Percentiles rank a stretch among this genome's conserved stretches.
phyloP scores from a whole-genome alignment of 192 early-diverging fungal genomes.

The Podochytrium sp. region DNA sequence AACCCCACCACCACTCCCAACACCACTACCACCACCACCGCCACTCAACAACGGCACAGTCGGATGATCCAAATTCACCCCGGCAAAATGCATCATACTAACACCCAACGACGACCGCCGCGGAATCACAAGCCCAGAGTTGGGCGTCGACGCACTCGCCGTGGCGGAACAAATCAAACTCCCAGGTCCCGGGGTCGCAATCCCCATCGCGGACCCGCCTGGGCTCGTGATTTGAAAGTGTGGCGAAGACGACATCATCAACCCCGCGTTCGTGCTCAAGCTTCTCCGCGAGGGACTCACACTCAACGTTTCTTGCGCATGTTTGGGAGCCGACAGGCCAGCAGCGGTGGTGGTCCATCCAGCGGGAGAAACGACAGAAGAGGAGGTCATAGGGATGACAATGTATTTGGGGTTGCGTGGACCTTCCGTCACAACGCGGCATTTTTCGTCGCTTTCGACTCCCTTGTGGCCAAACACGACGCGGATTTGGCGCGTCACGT shows the following conservation, averaged over 20 bases:
- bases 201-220: too few relatives aligned
- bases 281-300: neutral
- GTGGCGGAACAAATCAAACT: too few relatives aligned
- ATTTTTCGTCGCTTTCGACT: slow-evolving; percentile 67
- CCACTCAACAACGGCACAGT: neutral
- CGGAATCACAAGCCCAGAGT: neutral
- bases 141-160: too few relatives aligned
- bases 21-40: too few relatives aligned
- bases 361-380: neutral
- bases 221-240: too few relatives aligned
- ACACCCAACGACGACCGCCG: slow-evolving; percentile 1
- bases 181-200: too few relatives aligned
- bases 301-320: neutral
- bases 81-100: slow-evolving; percentile 9
- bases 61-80: slow-evolving; percentile 1
- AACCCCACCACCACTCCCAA: neutral
- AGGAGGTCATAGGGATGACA: neutral
- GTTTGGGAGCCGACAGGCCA: neutral
- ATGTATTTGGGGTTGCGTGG: slow-evolving; percentile 57
- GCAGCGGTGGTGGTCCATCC: neutral
- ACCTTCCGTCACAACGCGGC: slow-evolving; percentile 64
- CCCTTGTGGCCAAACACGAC: slow-evolving; percentile 76
- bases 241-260: neutral
- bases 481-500: slow-evolving; percentile 66
- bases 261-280: neutral